phyloP scores from a whole-genome alignment of 108 stramenopile species.

The Cylindrotheca fusiformis region DNA sequence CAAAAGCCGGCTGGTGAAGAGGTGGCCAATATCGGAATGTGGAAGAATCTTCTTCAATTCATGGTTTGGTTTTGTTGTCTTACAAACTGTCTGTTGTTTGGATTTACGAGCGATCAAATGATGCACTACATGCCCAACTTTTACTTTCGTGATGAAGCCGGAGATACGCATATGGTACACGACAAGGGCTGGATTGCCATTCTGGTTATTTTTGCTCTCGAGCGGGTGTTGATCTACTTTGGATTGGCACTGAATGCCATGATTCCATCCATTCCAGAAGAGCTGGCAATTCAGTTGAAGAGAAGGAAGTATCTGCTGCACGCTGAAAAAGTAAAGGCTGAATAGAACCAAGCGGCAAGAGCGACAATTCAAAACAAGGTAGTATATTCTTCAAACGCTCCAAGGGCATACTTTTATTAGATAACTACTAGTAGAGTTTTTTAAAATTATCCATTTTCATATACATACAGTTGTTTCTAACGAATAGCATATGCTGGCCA shows the following conservation, averaged over 20 bases:
- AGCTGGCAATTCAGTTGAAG: constrained; percentile 37
- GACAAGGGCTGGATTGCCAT: constrained; percentile 67
- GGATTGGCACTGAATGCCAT: constrained; percentile 36
- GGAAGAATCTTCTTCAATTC: constrained; percentile 55
- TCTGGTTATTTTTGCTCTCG: constrained; percentile 72
- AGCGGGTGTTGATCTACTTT: constrained; percentile 51
- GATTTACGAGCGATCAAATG: constrained; percentile 72
- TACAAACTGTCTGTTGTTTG: constrained; percentile 81
- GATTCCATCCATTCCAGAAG: constrained; percentile 47
- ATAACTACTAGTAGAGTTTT: too few species aligned
- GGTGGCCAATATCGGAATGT: constrained; percentile 52
- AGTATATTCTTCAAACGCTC: too few species aligned
- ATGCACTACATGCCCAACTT: constrained; percentile 66
- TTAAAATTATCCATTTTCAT: too few species aligned
- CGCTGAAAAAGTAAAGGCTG: neutral
- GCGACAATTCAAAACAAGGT: too few species aligned
- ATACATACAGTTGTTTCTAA: too few species aligned
- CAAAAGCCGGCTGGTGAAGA: constrained; percentile 39
- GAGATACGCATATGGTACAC: constrained; percentile 42
- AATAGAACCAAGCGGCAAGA: too few species aligned
- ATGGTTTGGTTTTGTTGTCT: constrained; percentile 65
- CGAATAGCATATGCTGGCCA: too few species aligned
- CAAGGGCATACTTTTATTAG: too few species aligned
- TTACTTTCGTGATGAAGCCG: constrained; percentile 41
- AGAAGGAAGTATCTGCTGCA: constrained; percentile 35